A percentile compares a stretch with the other conserved stretches of the same genome.
These are phyloP conservation scores for Pestalotiopsis sp. DNA, from an alignment of 2,329 filamentous ascomycete genomes.

Conservation along the genomic window DNA sequence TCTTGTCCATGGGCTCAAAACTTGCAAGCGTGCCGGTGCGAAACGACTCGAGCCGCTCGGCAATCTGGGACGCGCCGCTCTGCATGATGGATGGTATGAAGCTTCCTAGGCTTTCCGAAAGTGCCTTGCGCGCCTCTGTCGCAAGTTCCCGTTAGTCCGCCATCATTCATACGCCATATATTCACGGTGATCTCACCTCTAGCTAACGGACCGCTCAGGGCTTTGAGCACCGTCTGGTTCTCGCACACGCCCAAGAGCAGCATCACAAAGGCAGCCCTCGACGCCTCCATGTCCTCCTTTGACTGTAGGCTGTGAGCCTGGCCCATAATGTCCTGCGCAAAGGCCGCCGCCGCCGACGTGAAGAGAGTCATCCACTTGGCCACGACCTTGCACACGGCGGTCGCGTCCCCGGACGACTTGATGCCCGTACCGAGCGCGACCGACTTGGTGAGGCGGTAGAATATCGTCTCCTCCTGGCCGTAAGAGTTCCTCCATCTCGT, in stretches of 20 bases:
- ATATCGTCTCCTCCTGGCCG: slow-evolving; percentile 81
- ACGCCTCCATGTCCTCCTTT: slow-evolving; percentile 60
- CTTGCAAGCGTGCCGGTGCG: slow-evolving; percentile 57
- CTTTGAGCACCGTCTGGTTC: slow-evolving; percentile 55
- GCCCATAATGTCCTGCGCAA: slow-evolving; percentile 50
- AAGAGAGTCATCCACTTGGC: slow-evolving; percentile 64
- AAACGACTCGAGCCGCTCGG: slow-evolving; percentile 58
- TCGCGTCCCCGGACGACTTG: slow-evolving; percentile 46
- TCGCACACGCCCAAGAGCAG: slow-evolving; percentile 65
- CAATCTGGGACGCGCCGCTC: slow-evolving; percentile 52
- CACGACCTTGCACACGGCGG: slow-evolving; percentile 52
- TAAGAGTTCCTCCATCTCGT: slow-evolving; percentile 60
- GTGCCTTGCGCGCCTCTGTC: slow-evolving; percentile 48
- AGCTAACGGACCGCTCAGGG: slow-evolving; percentile 53
- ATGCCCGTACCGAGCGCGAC: slow-evolving; percentile 64
- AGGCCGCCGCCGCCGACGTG: slow-evolving; percentile 50
- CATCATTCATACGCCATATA: slow-evolving; percentile 1
- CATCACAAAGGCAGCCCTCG: slow-evolving; percentile 66
- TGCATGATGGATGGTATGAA: slow-evolving; percentile 63
- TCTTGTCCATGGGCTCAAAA: slow-evolving; percentile 57
- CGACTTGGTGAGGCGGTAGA: slow-evolving; percentile 89
- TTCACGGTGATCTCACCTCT: slow-evolving; percentile 45
- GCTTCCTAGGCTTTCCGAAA: slow-evolving; percentile 52
- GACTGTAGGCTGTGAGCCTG: slow-evolving; percentile 45
- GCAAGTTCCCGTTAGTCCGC: slow-evolving; percentile 1